Evolutionary conservation across 257 asterid species (phyloP), one percentile per base, ranked within the genome.

Genomic region (Haberlea rhodopensis): DNA sequence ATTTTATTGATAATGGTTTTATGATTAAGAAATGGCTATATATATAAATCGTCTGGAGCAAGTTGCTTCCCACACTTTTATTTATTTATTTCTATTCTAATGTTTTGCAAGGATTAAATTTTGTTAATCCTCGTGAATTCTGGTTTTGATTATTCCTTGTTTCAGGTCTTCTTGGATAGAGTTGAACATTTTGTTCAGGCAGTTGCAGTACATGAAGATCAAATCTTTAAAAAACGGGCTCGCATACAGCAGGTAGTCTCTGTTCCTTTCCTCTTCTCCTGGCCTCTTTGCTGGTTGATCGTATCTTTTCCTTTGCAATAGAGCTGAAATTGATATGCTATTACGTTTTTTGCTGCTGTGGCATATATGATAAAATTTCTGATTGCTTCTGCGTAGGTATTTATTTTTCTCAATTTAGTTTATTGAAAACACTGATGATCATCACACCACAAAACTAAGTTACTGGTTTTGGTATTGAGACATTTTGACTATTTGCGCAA

Each of bases 111-210:
- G 56, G 32, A 49, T 34, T 28, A 25, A 67, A 45, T 18, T 11
- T 53, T 57, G 28, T 51, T 10, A 25, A 18, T 51, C 16, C 56
- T 55, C 46, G 58, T 21, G 20, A 13, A 27, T 61, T 32, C 52
- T 73, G 70, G 28, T 53, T 60, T 68, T 62, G 69, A 49, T 69
- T 46, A 60, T 18, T 62, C 65, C 21, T 62, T 19, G 32, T 66
- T 73, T 69, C 81, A 87, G 99, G 97, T 94, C 70, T 76, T 72
- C 67, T 77, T 90, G 76, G 95, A 90, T 80, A 84, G 92, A 57
- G 96, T 84, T 53, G 96, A 94, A 71, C 84, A 77, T 78, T 94
- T 94, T 75, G 82, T 89, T 80, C 91, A 87, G 87, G 89, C 96
- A 56, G 94, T 80, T 79, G 85, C 97, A 7, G 89, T 73, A 66